Conservation (phyloP, 2,329 filamentous ascomycete species). For the Nothopassalora personata region DNA sequence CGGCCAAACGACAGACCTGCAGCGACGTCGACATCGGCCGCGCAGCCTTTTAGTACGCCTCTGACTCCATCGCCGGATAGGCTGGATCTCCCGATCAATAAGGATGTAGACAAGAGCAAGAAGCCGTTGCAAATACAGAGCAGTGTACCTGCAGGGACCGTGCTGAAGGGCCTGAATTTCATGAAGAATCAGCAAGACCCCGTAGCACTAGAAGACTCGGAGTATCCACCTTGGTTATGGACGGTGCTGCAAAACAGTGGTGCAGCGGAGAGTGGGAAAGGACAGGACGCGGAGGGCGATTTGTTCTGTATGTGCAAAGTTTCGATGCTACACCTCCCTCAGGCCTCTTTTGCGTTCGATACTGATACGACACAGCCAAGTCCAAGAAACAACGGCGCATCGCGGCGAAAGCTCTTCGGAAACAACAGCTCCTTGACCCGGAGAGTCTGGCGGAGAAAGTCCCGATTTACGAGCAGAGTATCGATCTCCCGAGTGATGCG, state of each 20-base stretch:
- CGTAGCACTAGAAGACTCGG: constrained; percentile 65
- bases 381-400: constrained; percentile 73
- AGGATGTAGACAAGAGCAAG: constrained; percentile 19
- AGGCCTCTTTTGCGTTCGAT: not conserved
- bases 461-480: constrained; percentile 69
- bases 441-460: constrained; percentile 59
- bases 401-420: constrained; percentile 62
- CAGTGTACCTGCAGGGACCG: constrained; percentile 61
- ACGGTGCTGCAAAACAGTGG: constrained; percentile 54
- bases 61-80: constrained; percentile 29
- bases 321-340: not conserved
- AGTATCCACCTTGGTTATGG: constrained; percentile 81
- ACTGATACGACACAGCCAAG: constrained; percentile 55
- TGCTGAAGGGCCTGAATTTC: constrained; percentile 70
- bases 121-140: constrained; percentile 21
- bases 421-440: constrained; percentile 59
- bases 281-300: constrained; percentile 58
- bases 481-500: constrained; percentile 60
- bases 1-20: constrained; percentile 34
- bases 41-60: constrained; percentile 43
- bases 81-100: constrained; percentile 27
- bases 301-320: constrained; percentile 65
- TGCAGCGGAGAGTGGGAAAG: constrained; percentile 40
- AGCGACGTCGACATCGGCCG: constrained; percentile 42
- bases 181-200: constrained; percentile 68